A percentile compares a stretch with the other conserved stretches of the same genome.
Conservation (phyloP, 2,329 filamentous ascomycete genomes). For the Acrodontium crateriforme region DNA sequence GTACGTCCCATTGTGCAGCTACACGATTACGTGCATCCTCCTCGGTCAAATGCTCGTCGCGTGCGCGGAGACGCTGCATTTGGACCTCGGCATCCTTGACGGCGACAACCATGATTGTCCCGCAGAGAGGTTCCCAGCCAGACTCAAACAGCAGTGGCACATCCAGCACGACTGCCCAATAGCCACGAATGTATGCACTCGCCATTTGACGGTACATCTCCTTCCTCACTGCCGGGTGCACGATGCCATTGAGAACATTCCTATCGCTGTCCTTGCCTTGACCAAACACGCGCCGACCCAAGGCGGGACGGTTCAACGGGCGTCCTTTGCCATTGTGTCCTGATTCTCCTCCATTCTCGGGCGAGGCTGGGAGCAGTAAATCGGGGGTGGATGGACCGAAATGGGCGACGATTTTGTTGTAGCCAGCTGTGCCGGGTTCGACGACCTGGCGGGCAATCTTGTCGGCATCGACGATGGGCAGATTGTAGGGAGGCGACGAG, state of each 20-base stretch:
- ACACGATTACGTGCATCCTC: conserved; percentile 84
- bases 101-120: conserved; percentile 73
- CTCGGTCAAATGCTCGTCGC: conserved; percentile 65
- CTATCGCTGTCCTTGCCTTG: conserved; percentile 60
- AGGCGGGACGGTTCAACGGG: conserved; percentile 70
- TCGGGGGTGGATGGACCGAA: conserved; percentile 77
- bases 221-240: conserved; percentile 76
- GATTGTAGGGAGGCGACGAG: conserved; percentile 61
- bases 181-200: conserved; percentile 57
- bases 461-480: conserved; percentile 91
- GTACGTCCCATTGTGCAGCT: conserved; percentile 71
- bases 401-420: conserved; percentile 65
- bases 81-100: conserved; percentile 69
- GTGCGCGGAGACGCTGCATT: conserved; percentile 59
- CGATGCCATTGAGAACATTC: conserved; percentile 69
- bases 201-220: conserved; percentile 68
- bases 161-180: conserved; percentile 85
- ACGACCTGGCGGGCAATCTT: conserved; percentile 84
- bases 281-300: conserved; percentile 80
- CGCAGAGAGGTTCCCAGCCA: conserved; percentile 72
- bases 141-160: conserved; percentile 86
- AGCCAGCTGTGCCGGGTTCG: conserved; percentile 76
- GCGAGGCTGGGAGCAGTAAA: conserved; percentile 52
- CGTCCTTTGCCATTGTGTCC: conserved; percentile 50
- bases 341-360: conserved; percentile 28